Conservation (phyloP, 495 filamentous ascomycete genomes). For the Tuber indicum region DNA sequence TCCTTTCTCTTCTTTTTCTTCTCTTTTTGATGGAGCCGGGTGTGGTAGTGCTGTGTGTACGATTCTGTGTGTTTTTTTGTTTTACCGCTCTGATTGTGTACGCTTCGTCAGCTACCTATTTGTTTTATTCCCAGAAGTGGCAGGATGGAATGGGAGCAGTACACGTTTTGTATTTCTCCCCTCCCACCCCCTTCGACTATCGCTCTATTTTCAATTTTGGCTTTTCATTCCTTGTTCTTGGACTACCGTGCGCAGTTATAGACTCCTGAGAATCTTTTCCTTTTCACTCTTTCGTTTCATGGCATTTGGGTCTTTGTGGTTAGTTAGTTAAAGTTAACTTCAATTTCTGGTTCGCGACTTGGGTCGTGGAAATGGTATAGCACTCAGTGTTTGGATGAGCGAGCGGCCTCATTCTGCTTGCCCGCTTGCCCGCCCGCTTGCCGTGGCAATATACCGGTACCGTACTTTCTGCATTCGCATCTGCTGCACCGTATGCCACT, state of each 20-base stretch:
- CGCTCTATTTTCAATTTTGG: neutral
- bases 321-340: neutral
- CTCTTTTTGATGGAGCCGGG: neutral
- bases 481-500: no score
- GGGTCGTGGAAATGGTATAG: neutral
- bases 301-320: neutral
- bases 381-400: neutral
- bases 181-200: neutral
- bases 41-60: neutral
- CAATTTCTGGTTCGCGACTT: neutral
- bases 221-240: neutral
- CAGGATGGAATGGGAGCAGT: neutral
- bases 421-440: neutral
- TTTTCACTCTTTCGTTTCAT: neutral
- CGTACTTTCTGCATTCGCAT: no score
- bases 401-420: neutral
- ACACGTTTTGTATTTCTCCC: neutral
- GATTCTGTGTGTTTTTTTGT: neutral
- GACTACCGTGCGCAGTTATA: neutral
- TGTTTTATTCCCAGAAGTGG: neutral
- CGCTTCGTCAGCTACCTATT: neutral
- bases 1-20: neutral
- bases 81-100: neutral
- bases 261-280: neutral
- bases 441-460: no score